Evolutionary conservation across 202 grass and related monocot species (phyloP).

Genomic region (Carex sylvatica): DNA sequence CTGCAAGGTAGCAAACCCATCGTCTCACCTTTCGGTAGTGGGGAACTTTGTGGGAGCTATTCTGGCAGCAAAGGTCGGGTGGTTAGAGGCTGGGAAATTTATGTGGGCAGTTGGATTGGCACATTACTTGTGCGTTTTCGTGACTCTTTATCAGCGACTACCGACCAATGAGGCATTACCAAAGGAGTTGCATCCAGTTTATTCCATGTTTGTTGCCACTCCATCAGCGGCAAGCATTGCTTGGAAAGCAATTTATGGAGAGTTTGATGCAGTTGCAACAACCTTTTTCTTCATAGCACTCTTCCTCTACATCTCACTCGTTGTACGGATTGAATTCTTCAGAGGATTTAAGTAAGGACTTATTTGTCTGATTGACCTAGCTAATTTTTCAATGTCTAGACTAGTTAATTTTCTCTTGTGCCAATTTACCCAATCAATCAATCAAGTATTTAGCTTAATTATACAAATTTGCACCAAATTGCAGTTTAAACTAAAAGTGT

Average conservation of each 20-base stretch:
- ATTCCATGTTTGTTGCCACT: constrained; percentile 99
- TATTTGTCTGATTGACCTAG: neutral
- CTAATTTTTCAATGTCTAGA: neutral
- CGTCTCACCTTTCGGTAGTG: constrained; percentile 87
- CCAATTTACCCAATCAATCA: neutral
- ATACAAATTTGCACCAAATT: neutral
- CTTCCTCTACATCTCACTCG: constrained; percentile 77
- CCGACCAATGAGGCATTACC: constrained; percentile 87
- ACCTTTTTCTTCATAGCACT: constrained; percentile 94
- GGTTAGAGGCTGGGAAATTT: constrained; percentile 80
- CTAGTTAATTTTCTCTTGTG: neutral
- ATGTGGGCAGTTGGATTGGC: constrained; percentile 81
- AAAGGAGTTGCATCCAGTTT: constrained; percentile 93
- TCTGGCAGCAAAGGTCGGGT: constrained; percentile 80
- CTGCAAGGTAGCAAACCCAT: constrained; percentile 97
- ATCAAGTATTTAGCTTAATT: neutral
- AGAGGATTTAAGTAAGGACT: constrained; percentile 67
- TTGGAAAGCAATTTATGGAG: constrained; percentile 74
- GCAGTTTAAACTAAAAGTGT: neutral
- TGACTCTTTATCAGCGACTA: constrained; percentile 85
- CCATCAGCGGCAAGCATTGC: constrained; percentile 94
- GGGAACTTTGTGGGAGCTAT: constrained; percentile 99
- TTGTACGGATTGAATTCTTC: constrained; percentile 99
- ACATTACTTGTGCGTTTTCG: constrained; percentile 91
- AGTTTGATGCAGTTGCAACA: constrained; percentile 74